Percentiles rank a stretch among this genome's conserved stretches.
Conservation (phyloP, 345 rosid species). For the Sisymbrium altissimum region DNA sequence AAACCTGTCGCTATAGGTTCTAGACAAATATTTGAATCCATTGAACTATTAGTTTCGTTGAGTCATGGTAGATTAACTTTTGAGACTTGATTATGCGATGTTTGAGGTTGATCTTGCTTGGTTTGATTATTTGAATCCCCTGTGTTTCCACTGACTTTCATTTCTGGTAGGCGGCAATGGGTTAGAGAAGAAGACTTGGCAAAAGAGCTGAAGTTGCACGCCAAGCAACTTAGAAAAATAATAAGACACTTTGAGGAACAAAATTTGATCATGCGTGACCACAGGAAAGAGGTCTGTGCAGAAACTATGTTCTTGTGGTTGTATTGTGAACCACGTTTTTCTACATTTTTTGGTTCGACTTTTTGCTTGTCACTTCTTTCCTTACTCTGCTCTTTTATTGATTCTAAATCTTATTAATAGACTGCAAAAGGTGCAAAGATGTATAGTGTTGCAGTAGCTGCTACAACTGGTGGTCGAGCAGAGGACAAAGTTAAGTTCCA, state of each 20-base stretch:
- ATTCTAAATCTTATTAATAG: constrained; percentile 38
- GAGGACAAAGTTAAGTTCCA: constrained; percentile 85
- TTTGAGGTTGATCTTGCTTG: not conserved
- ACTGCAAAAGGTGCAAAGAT: constrained; percentile 84
- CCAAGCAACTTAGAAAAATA: constrained; percentile 76
- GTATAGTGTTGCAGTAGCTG: constrained; percentile 76
- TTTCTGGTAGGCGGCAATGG: constrained; percentile 67
- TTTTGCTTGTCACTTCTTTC: constrained; percentile 4
- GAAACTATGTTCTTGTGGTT: not conserved
- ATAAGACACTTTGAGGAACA: constrained; percentile 76
- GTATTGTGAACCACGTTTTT: not conserved
- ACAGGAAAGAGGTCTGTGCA: constrained; percentile 72
- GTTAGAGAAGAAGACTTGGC: constrained; percentile 97
- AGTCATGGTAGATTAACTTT: not conserved
- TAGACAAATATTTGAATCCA: not conserved
- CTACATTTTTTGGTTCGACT: not conserved
- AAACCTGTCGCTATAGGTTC: not conserved
- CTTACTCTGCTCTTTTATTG: not conserved
- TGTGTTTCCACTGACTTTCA: not conserved
- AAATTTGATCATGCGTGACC: constrained; percentile 67
- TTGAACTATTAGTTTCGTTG: not conserved
- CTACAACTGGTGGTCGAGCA: constrained; percentile 65
- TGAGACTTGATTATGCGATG: constrained; percentile 7
- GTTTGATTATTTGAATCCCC: not conserved
- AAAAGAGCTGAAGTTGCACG: constrained; percentile 69